A percentile compares a stretch with the other conserved stretches of the same genome.
Conservation (phyloP, 1,284 basidiomycete genomes). For the Cerioporus squamosus region DNA sequence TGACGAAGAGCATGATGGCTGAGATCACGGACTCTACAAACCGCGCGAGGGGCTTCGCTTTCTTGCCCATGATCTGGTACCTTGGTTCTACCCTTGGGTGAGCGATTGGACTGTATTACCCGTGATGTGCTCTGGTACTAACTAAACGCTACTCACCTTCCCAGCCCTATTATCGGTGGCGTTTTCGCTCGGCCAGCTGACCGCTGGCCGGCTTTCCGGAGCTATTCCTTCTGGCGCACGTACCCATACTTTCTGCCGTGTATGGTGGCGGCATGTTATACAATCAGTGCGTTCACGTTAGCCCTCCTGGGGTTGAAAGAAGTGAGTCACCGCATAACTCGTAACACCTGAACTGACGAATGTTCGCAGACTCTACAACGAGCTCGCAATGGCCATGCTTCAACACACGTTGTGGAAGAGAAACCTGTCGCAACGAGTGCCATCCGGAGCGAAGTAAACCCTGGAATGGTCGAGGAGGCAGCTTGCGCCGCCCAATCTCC, state of each 20-base stretch:
- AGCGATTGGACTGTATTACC: slow-evolving; percentile 1
- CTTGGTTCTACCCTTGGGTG: slow-evolving; percentile 47
- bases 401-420: too few species aligned
- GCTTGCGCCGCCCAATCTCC: too few species aligned
- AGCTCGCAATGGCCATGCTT: too few species aligned
- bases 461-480: too few species aligned
- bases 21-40: slow-evolving; percentile 75
- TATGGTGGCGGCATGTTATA: slow-evolving; percentile 56
- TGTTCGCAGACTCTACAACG: too few species aligned
- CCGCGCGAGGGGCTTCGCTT: slow-evolving; percentile 64
- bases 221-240: slow-evolving; percentile 58
- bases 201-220: slow-evolving; percentile 64
- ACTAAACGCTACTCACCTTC: neutral
- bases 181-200: slow-evolving; percentile 65
- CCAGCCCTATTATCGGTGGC: slow-evolving; percentile 70
- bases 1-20: slow-evolving; percentile 70
- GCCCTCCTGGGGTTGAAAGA: slow-evolving; percentile 61
- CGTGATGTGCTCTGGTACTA: too few species aligned
- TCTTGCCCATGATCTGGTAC: slow-evolving; percentile 62
- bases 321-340: slow-evolving; percentile 39
- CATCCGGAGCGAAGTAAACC: too few species aligned
- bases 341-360: too few species aligned
- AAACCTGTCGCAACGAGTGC: too few species aligned
- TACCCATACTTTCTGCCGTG: slow-evolving; percentile 78
- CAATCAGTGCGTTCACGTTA: slow-evolving; percentile 52